Percentiles rank a stretch among this genome's conserved stretches.
Evolutionary conservation across 2,329 filamentous ascomycete species (phyloP).

Genomic region (Talaromyces piceae): DNA sequence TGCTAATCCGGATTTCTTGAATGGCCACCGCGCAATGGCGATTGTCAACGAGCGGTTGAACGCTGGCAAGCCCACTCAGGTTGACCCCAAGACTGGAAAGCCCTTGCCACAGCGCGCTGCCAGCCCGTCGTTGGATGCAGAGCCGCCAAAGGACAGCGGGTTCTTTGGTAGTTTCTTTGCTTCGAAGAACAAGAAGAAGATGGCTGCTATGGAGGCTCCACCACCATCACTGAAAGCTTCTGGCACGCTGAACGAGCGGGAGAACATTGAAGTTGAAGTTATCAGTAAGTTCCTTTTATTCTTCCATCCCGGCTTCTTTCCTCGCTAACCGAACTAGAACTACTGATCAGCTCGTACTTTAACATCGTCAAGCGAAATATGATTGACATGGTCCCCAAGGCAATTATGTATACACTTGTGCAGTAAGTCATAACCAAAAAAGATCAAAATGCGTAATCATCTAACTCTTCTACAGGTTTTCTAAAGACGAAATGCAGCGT

Average conservation of each 20-base stretch:
- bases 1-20: constrained; percentile 94
- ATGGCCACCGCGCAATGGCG: constrained; percentile 94
- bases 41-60: constrained; percentile 92
- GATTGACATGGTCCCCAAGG: constrained; percentile 99
- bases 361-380: constrained; percentile 97
- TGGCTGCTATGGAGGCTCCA: constrained; percentile 97
- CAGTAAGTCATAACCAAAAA: constrained; percentile 55
- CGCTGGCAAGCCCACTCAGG: constrained; percentile 76
- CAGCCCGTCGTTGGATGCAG: constrained; percentile 63
- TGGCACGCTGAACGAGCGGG: constrained; percentile 85
- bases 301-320: neutral
- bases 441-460: constrained; percentile 6
- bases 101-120: constrained; percentile 71
- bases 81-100: constrained; percentile 98
- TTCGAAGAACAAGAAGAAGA: constrained; percentile 99
- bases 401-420: constrained; percentile 95
- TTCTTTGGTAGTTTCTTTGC: constrained; percentile 99
- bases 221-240: constrained; percentile 90
- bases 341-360: constrained; percentile 93
- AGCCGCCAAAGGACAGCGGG: constrained; percentile 40
- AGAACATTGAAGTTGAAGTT: constrained; percentile 93
- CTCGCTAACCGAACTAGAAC: constrained; percentile 52
- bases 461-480: constrained; percentile 52
- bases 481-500: constrained; percentile 97
- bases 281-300: constrained; percentile 62